phyloP scores from a whole-genome alignment of 139 green algal species.

The Closterium sp. region DNA sequence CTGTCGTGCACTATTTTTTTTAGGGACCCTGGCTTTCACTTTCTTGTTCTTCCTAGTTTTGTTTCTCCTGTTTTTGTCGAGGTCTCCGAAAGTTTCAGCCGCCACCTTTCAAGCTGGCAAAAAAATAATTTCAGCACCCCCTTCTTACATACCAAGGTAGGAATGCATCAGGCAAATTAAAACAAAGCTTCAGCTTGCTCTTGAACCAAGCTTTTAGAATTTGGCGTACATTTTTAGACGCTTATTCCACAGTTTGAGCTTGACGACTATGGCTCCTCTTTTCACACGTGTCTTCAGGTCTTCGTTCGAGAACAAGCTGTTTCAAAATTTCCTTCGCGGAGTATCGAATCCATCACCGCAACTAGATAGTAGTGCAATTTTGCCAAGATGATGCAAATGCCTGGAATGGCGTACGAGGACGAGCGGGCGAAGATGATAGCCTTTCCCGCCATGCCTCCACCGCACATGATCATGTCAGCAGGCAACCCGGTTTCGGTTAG shows the following conservation, averaged over 20 bases:
- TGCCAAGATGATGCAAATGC: slow-evolving; percentile 1
- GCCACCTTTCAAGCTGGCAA: not conserved
- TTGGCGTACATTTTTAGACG: not conserved
- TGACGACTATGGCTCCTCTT: not conserved
- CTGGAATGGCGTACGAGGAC: not conserved
- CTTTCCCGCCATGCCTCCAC: not conserved
- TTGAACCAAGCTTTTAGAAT: not conserved
- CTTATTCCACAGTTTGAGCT: not conserved
- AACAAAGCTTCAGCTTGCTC: too few relatives aligned
- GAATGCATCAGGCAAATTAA: not conserved
- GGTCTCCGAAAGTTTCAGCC: not conserved
- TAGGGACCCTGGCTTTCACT: not conserved
- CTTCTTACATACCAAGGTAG: not conserved
- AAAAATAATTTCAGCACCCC: not conserved
- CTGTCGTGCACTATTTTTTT: not conserved
- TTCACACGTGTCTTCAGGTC: not conserved
- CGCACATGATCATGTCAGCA: not conserved
- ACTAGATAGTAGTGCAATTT: not conserved
- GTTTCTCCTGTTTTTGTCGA: not conserved
- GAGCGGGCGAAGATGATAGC: not conserved
- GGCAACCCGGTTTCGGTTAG: not conserved
- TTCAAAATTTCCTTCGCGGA: not conserved
- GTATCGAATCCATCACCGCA: not conserved
- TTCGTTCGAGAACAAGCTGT: not conserved
- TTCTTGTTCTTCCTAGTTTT: not conserved